Base-by-base conservation (phyloP, 441 rosid genomes). In the Erodium chrysanthum region DNA sequence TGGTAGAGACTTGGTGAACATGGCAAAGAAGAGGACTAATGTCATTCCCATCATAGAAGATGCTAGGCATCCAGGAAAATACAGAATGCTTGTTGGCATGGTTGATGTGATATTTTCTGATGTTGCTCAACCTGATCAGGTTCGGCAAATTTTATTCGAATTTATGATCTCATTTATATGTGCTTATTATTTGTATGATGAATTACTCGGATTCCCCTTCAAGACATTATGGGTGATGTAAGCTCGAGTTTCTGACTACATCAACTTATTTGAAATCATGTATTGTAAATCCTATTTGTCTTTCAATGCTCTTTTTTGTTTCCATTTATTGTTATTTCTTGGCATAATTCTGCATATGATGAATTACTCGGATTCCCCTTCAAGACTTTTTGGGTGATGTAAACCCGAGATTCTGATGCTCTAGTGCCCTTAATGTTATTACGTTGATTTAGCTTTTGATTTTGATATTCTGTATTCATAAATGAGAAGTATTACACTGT, bases 41-140 rank as follows among this genome's bases (percentile, higher is more conserved):
- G 80, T 92, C 65, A 86, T 90, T 7, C 97, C 97, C 23, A 88
- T 88, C 18, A 90, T 92, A 70, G 96, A 92, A 74, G 97, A 92
- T 86, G 97, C 97, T 22, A 84, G 98, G 69, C 94, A 88, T 69
- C 96, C 97, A 17, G 81, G 91, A 35, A 92, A 90, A 78, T 92
- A 90, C 71, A 83, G 96, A 54, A 90, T 90, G 97, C 80, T 92
- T 56, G 92, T 92, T 1, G 90, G 96, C 72, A 93, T 90, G 98
- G 98, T 93, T 63, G 98, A 93, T 84, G 97, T 90, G 0, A 87
- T 92, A 46, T 92, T 89, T 78, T 85, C 97, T 20, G 98, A 93
- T 85, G 97, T 90, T 86, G 97, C 97, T 37, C 98, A 93, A 66
- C 98, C 97, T 0, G 97, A 90, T 78, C 96, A 90, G 96, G 98